Evolutionary conservation across 2,329 filamentous ascomycete species (phyloP).

Genomic region (Alternaria sp.): DNA sequence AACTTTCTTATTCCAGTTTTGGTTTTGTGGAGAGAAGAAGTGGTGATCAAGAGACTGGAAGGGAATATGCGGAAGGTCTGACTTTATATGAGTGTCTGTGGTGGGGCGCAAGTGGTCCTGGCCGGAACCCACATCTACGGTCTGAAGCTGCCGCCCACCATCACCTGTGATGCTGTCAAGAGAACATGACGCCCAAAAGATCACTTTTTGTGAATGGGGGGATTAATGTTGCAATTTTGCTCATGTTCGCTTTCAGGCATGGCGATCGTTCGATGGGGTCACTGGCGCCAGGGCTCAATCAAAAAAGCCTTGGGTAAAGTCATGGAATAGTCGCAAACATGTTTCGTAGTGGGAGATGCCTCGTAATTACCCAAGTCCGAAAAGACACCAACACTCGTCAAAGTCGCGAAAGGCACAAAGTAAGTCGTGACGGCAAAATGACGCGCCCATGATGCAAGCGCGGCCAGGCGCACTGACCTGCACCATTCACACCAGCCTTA

Average conservation of each 20-base stretch:
- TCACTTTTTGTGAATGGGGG: fast-evolving
- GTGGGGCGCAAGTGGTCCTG: neutral
- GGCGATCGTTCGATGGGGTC: neutral
- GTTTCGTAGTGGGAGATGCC: neutral
- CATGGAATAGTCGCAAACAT: neutral
- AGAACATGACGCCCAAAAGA: neutral
- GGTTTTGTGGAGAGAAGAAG: no score
- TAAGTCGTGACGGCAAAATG: neutral
- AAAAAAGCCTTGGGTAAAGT: neutral
- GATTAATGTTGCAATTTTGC: neutral
- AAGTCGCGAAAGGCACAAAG: neutral
- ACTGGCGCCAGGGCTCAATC: neutral
- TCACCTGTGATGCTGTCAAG: neutral
- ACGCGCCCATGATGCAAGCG: neutral
- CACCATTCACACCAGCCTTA: neutral
- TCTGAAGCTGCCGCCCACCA: neutral
- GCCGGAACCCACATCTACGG: neutral
- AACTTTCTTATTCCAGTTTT: no score
- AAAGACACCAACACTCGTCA: neutral
- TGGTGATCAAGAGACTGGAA: no score
- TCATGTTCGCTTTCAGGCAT: neutral
- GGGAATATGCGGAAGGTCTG: neutral
- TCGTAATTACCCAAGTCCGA: neutral
- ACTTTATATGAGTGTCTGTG: neutral
- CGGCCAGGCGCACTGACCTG: neutral